Percentiles rank a stretch among this genome's conserved stretches.
Evolutionary conservation across 345 rosid genomes (phyloP).

Genomic region (Salix koriyanagi): DNA sequence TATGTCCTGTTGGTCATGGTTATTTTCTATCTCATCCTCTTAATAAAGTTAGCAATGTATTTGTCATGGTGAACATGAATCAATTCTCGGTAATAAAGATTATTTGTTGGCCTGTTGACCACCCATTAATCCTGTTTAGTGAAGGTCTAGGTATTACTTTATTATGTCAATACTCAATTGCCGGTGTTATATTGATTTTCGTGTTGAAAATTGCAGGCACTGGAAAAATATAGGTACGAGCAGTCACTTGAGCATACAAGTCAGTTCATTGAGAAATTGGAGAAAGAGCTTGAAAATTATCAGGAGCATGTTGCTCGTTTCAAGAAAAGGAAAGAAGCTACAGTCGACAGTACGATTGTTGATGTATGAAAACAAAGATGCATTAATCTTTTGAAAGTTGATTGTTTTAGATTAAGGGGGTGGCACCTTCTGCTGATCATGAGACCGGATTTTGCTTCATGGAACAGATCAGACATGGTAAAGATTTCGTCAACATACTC

Average conservation of each 20-base stretch:
- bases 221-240: slow-evolving; percentile 70
- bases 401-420: no score
- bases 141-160: neutral
- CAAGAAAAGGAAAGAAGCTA: slow-evolving; percentile 42
- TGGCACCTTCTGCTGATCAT: no score
- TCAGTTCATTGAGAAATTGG: slow-evolving; percentile 83
- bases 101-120: neutral
- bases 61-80: neutral
- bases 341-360: neutral
- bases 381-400: neutral
- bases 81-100: neutral
- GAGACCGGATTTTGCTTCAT: no score
- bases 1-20: neutral
- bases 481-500: neutral
- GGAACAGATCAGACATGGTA: neutral
- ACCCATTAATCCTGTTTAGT: neutral
- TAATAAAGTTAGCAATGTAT: neutral
- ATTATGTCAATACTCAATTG: neutral
- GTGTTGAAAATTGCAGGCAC: slow-evolving; percentile 43
- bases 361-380: neutral
- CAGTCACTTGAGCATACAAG: slow-evolving; percentile 96
- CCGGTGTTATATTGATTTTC: neutral
- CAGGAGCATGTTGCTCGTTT: slow-evolving; percentile 49
- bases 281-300: slow-evolving; percentile 79
- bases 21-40: neutral